phyloP scores from a whole-genome alignment of 2,329 filamentous ascomycete genomes.

The Huntiella abstrusa region DNA sequence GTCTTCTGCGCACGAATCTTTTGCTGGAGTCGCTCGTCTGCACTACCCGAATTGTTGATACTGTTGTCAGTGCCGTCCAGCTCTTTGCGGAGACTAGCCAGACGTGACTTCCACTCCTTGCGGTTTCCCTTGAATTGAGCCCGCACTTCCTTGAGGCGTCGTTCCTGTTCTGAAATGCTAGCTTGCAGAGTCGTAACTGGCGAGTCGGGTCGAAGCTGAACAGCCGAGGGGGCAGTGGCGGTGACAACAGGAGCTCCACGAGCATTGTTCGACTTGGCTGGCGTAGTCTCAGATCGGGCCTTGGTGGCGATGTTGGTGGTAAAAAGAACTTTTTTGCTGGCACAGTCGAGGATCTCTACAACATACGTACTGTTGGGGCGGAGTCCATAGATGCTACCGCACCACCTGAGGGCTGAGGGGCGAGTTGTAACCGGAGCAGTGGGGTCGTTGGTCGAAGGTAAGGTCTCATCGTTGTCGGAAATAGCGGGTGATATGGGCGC shows the following conservation, averaged over 20 bases:
- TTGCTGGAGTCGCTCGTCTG: constrained; percentile 57
- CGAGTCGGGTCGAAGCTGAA: constrained; percentile 52
- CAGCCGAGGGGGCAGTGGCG: constrained; percentile 23
- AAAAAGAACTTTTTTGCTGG: constrained; percentile 47
- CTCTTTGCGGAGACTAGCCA: constrained; percentile 51
- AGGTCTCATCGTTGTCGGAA: constrained; percentile 2
- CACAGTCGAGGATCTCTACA: constrained; percentile 56
- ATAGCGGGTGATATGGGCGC: constrained; percentile 1
- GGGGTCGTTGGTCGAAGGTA: constrained; percentile 15
- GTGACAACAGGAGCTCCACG: constrained; percentile 16
- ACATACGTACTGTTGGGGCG: constrained; percentile 59
- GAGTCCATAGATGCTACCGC: constrained; percentile 49
- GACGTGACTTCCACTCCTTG: constrained; percentile 54
- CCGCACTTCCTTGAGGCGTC: constrained; percentile 50
- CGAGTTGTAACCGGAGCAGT: not conserved
- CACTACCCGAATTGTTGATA: constrained; percentile 49
- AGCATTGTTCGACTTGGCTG: constrained; percentile 15
- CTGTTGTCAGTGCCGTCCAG: constrained; percentile 50
- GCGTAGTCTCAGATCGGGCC: constrained; percentile 23
- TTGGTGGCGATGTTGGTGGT: constrained; percentile 52
- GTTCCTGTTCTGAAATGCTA: constrained; percentile 53
- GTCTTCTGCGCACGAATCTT: constrained; percentile 59
- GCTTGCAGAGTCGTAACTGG: constrained; percentile 59
- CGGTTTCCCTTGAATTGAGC: constrained; percentile 49
- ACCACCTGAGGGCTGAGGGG: constrained; percentile 39